Base-by-base conservation (phyloP, 2,329 filamentous ascomycete species). In the Talaromyces sp. region DNA sequence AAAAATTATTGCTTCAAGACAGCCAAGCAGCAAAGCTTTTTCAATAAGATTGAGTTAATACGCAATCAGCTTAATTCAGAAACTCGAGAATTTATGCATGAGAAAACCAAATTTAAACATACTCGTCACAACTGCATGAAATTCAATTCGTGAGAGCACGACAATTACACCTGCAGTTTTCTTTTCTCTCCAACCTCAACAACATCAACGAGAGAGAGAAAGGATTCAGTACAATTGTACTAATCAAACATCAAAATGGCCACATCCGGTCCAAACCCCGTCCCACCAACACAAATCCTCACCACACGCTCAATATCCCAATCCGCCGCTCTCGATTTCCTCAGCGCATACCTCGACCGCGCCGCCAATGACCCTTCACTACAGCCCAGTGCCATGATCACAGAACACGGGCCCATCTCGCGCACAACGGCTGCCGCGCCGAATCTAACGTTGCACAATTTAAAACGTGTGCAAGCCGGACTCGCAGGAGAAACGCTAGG, bases 381-480 rank as follows among this genome's bases (percentile, higher is more conserved):
- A 10, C 77, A 79, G 61, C 78, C 78, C 31, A 79, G 76, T 63
- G 75, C 78, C 31, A 73, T 73, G 61, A 77, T 79, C 62, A 78
- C 74, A 57, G 76, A 77, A 59, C 72, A 77, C 56, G 78, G 78
- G 2, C 78, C 78, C 40, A 68, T 77, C 58, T 76, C 76, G 30
- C 75, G 75, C 58, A 76, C 73, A 36, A 75, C 77, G 12, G 73
- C 75, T 44, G 70, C 74, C 3, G 73, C 75, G 27, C 75, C 76
- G 1, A 79, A 78, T 34, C 68, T 79, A 23, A 75, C 76, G 28
- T 68, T 80, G 51, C 78, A 80, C 68, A 79, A 78, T 62, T 66
- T 80, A 59, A 77, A 77, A 69, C 76, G 78, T 52, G 75, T 80
- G 36, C 75, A 79, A 68, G 76, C 77, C 1, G 78, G 78, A 34